Evolutionary conservation across 1,284 basidiomycete genomes (phyloP), one percentile per base, ranked within the genome.

Genomic region (Cryptococcus neoformans): DNA sequence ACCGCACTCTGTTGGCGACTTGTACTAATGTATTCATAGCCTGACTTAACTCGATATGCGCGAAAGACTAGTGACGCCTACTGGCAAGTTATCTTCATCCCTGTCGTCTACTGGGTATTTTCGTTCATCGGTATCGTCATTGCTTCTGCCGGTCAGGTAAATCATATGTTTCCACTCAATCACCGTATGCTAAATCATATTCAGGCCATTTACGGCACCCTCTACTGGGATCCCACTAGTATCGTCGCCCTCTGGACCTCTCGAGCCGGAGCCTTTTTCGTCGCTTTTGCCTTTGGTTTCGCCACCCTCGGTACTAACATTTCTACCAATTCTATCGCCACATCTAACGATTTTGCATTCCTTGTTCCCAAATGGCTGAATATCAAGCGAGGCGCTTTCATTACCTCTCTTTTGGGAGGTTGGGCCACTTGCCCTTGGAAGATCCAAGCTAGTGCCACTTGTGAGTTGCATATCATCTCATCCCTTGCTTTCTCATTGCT

Each of bases 251-350:
- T 65, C 38, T 69, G 70, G 72, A 58, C 63, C 34, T 66, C 62
- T 42, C 83, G 88, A 48, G 85, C 88, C 0, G 88, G 85, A 0
- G 84, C 86, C 14, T 92, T 92, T 80, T 90, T 92, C 69, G 84
- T 84, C 1, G 80, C 86, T 0, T 84, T 88, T 70, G 81, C 83
- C n/a, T 75, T 90, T 71, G 79, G 81, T 12, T 76, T 90, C 37
- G 83, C 86, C 21, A 87, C 85, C 4, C 78, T 89, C 52, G 87
- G 87, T 38, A 86, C 86, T 50, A 90, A 90, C 68, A 86, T 90
- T 59, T 87, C 74, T 17, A 74, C 76, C 57, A 81, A 90, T 75
- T 87, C 85, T 42, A 79, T 91, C 58, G 86, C 85, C 38, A 85
- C 87, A 1, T 87, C 87, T 0, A 91, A 90, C 75, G 86, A 91